Evolutionary conservation across 2,329 filamentous ascomycete species (phyloP), one percentile per base, ranked within the genome.

Genomic region (Madurella fahalii): DNA sequence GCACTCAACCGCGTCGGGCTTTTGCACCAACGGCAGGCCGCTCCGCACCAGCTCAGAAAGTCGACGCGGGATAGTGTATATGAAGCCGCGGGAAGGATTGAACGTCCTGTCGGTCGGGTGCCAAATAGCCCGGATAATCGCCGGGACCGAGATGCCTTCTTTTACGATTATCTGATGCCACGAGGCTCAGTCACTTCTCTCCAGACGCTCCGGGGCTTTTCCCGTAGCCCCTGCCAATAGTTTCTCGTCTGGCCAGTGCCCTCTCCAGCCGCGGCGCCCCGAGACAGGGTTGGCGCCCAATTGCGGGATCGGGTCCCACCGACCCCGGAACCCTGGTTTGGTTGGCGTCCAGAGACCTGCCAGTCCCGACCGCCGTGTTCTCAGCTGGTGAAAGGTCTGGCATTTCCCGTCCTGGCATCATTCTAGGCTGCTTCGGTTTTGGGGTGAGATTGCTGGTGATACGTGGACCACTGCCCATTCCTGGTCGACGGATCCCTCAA

Each of bases 381-480:
- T 37, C 34, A 37, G 34, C 34, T 37, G 34, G 9, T 15, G 11
- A 12, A 37, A 37, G 4, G 34, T 4, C 11, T 3, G 11, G 4
- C 11, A 4, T 37, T 37, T 4, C 11, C 34, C 11, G 13, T 37
- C 34, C 13, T 37, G 34, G 34, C 11, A 37, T 15, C 34, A 11
- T 15, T 37, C 25, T 25, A 25, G 25, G 25, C 25, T 25, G 25
- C 4, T 7, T 7, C 7, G 25, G 25, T 7, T n/a, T 34, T 39
- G 46, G n/a, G 46, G 13, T 32, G 25, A 32, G 43, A 30, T 20
- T 31, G 11, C 20, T 32, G 43, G 16, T 20, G 34, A 34, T 13
- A 49, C 17, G 47, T 49, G 47, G 47, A 49, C 47, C 47, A 49
- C 47, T 49, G 16, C 13, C 47, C 15, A 20, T 15, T 30, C 47